Evolutionary conservation across 148 eudicot genomes (phyloP), one percentile per base, ranked within the genome.

Genomic region (Hydrangea macrophylla): DNA sequence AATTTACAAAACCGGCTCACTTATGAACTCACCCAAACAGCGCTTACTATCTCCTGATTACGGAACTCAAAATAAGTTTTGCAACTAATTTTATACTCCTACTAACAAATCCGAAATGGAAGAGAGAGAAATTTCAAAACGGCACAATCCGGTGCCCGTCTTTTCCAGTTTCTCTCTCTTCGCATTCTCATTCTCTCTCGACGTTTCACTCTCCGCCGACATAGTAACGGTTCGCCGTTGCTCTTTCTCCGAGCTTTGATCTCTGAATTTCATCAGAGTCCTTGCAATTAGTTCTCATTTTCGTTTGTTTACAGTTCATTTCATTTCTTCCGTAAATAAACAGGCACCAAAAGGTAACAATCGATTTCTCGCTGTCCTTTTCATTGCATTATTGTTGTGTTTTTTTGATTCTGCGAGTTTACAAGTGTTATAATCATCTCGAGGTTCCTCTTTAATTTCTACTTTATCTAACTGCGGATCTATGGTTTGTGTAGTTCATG

Each of bases 151-250:
- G 6, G 24, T 10, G n/a, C 3, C 9, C 2, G 35, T 62, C 71
- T 70, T 55, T 65, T 69, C 55, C 23, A 26, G 62, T n/a, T 48
- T 57, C 58, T 55, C 51, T 55, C 58, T 0, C 56, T 54, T 55
- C n/a, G n/a, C n/a, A n/a, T n/a, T 73, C 74, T 51, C 74, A 76
- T 45, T 76, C 75, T 67, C 65, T 61, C 63, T 65, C 58, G 15
- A 17, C 25, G 23, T 54, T 44, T 17, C 35, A 69, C 51, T 40
- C 77, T 64, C 80, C 77, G 82, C 86, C 83, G 90, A 61, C 77
- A 50, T 69, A 70, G 30, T 79, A 82, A 80, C 90, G 82, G 85
- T 81, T 66, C 75, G 74, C 87, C 85, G 80, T 60, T 78, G 69
- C 57, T 7, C 17, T 31, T 33, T 35, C 45, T 60, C 18, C 55